Evolutionary conservation across 768 basidiomycete species (phyloP), one percentile per base, ranked within the genome.

Genomic region (Lactifluus rugatus): DNA sequence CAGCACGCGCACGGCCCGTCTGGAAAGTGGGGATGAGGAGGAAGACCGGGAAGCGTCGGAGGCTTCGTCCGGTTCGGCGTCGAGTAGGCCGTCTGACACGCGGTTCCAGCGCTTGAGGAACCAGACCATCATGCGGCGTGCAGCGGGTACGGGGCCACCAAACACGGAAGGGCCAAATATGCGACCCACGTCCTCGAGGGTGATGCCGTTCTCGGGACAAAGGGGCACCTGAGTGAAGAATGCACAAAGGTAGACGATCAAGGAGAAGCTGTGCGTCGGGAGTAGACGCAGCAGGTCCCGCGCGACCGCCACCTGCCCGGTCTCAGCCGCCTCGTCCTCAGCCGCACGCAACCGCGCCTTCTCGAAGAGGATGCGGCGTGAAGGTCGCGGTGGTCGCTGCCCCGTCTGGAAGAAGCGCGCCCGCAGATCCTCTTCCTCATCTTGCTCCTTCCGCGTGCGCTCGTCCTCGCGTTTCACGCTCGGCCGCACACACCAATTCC

Each of bases 191-290:
- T 74, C 73, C 51, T 77, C 73, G 36, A 75, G 67, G 6, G 73
- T 67, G n/a, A 82, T 64, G 1, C 74, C 73, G 58, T 81, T 81
- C 45, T 77, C 77, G 1, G 78, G 75, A 54, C 74, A 77, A 7
- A 78, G 69, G 2, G 77, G 79, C 0, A 80, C 66, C 61, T 81
- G 79, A 1, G 76, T 76, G 64, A 80, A 78, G 66, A 80, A 79
- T 5, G 71, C 71, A 53, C 74, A 69, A 34, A 80, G 71, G 62
- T 80, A 78, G 41, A 70, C 64, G 48, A 81, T 70, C 3, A 79
- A 67, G 34, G 72, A 72, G 58, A 77, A 70, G 52, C 72, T 67
- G 13, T 69, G 62, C 1, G 69, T 68, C 1, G 78, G 76, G 5
- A 81, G 72, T 46, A 82, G 72, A 7, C 76, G 76, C n/a, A 82